Evolutionary conservation across 192 early-diverging fungal species (phyloP), one percentile per base, ranked within the genome.

Genomic region (Fimicolochytrium jonesii): DNA sequence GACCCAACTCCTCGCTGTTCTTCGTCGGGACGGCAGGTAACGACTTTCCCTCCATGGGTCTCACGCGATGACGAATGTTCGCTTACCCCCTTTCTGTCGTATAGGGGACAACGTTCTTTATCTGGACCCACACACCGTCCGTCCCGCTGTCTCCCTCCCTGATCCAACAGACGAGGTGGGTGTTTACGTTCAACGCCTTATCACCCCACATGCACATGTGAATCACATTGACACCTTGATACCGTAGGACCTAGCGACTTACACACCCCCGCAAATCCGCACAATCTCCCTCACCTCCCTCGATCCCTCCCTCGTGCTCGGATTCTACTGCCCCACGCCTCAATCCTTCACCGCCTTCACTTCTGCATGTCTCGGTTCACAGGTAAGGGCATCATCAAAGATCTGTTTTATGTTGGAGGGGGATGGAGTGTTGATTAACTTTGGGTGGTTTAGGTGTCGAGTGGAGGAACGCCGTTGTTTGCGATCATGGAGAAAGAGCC

Each of bases 271-370:
- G 26, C 81, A 71, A 3, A 83, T 88, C 1, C 80, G 87, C 13
- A 88, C 87, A 52, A 79, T 95, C 23, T 69, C 87, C 15, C 80
- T 99, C 28, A 76, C 73, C 17, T 71, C 85, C 13, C 67, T 99
- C 44, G 96, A 99, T 68, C 96, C 96, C 1, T 94, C 91, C 2
- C 89, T 99, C 85, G 80, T 95, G 2, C 72, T 95, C 61, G 94
- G 93, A 1, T 99, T 95, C 66, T 94, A 87, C 68, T 87, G 84
- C 57, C 65, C 35, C 31, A 15, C 3, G 3, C 33, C 53, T 33
- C 3, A 33, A 30, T 63, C 6, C 81, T 90, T 59, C n/a, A 15
- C 33, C 45, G 32, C 26, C 7, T 26, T 66, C 13, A 44, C 35
- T 34, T 23, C 36, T 25, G 11, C 22, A 41, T 3, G 1, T 1